These are phyloP conservation scores for Dipteronia sinensis DNA, from an alignment of 345 rosid species.

Conservation along the genomic window DNA sequence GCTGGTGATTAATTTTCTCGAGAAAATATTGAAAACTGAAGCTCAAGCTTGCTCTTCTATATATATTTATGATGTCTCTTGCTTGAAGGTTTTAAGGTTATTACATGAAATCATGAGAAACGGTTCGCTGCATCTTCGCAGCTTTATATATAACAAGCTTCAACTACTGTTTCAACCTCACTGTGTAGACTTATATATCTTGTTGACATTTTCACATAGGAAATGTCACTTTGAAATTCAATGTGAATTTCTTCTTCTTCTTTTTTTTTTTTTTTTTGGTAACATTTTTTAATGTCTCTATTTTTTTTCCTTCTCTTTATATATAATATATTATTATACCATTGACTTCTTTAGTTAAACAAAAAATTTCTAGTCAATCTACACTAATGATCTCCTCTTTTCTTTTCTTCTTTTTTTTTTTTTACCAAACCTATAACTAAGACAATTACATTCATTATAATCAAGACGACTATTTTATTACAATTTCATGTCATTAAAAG, in stretches of 20 bases:
- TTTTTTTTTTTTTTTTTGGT: neutral
- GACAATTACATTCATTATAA: neutral
- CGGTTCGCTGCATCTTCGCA: conserved; percentile 33
- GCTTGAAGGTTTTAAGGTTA: conserved; percentile 23
- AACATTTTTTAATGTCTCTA: no score
- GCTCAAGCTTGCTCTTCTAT: neutral
- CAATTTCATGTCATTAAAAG: no score
- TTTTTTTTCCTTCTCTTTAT: neutral
- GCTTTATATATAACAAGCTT: conserved; percentile 25
- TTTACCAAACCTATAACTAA: neutral
- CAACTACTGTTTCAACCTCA: conserved; percentile 8
- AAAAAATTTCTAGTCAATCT: no score
- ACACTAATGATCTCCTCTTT: no score
- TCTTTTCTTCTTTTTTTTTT: no score
- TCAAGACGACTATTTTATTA: no score
- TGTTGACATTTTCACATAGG: conserved; percentile 56
- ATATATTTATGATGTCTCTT: neutral
- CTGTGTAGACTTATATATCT: neutral
- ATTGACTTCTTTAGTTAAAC: no score
- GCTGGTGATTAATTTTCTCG: neutral
- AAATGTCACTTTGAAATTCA: conserved; percentile 40
- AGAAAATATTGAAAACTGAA: no score
- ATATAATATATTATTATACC: no score
- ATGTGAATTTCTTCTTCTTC: conserved; percentile 8
- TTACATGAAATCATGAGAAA: conserved; percentile 56